phyloP scores from a whole-genome alignment of 2,329 filamentous ascomycete genomes.

The Ascochyta fabae region DNA sequence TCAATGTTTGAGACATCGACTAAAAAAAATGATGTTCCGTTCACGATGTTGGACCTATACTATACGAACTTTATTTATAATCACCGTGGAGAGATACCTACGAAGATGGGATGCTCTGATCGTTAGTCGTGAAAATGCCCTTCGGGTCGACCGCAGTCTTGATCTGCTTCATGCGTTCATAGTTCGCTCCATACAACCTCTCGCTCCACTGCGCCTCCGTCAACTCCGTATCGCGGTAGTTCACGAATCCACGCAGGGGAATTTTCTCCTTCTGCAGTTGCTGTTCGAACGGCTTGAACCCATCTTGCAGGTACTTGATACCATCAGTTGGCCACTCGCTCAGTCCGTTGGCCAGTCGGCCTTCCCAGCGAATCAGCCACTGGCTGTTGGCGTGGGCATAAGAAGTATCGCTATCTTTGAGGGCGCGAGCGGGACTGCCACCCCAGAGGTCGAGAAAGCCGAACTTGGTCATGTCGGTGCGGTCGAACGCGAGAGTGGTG shows the following conservation, averaged over 20 bases:
- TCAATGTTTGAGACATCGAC: no score
- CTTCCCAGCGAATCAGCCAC: constrained; percentile 24
- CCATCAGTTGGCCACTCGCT: constrained; percentile 20
- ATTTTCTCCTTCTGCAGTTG: constrained; percentile 15
- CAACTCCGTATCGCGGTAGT: constrained; percentile 28
- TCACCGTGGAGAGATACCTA: not conserved
- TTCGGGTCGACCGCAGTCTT: constrained; percentile 21
- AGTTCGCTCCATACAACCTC: constrained; percentile 27
- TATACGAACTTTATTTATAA: not conserved
- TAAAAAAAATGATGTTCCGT: no score
- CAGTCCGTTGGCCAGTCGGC: constrained; percentile 6
- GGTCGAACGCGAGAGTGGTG: constrained; percentile 22
- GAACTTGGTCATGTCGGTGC: constrained; percentile 21
- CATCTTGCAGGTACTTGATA: constrained; percentile 19
- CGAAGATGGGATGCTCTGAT: constrained; percentile 19
- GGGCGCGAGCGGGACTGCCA: constrained; percentile 5
- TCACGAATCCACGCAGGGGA: constrained; percentile 22
- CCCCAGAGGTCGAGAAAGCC: constrained; percentile 27
- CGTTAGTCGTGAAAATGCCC: constrained; percentile 23
- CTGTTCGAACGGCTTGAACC: constrained; percentile 24
- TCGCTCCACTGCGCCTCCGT: constrained; percentile 23
- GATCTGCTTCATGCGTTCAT: constrained; percentile 22
- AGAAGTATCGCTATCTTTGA: constrained; percentile 15
- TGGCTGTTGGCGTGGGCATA: constrained; percentile 20
- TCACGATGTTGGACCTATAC: no score